These are phyloP conservation scores for Claviceps maximensis DNA, from an alignment of 2,329 filamentous ascomycete species.

Conservation along the genomic window DNA sequence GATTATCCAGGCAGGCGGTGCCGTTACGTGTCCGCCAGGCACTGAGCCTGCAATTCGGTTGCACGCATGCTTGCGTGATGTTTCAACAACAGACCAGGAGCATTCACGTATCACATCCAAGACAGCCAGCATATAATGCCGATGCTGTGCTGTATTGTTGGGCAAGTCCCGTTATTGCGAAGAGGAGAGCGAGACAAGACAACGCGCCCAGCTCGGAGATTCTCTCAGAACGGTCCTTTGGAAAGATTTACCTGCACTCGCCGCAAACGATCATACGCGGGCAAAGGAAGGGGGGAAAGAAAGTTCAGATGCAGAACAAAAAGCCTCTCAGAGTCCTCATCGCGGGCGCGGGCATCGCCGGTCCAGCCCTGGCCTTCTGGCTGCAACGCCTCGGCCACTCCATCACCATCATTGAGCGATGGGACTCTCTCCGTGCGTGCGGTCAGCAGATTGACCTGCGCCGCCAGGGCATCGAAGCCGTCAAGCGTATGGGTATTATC, in stretches of 20 bases:
- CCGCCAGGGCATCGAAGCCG: conserved; percentile 25
- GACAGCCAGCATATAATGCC: background rate
- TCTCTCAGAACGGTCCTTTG: too few relatives aligned
- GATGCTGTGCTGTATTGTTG: too few relatives aligned
- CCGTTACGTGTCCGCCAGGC: background rate
- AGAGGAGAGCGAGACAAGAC: too few relatives aligned
- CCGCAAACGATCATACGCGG: too few relatives aligned
- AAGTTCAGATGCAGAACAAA: background rate
- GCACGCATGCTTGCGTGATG: background rate
- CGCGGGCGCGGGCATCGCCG: conserved; percentile 21
- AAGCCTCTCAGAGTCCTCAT: conserved; percentile 12
- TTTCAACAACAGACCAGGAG: too few relatives aligned
- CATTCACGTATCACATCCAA: too few relatives aligned
- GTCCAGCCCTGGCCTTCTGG: conserved; percentile 19
- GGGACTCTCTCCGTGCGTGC: conserved; percentile 13
- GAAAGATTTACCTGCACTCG: background rate
- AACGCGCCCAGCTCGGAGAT: too few relatives aligned
- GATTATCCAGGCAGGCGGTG: background rate
- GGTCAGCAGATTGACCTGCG: conserved; percentile 35
- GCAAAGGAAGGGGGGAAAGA: too few relatives aligned
- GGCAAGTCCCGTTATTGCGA: too few relatives aligned
- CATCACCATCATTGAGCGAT: conserved; percentile 28
- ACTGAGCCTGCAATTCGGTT: background rate
- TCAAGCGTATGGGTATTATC: conserved; percentile 27
- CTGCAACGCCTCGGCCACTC: conserved; percentile 16